Conservation (phyloP, 148 eudicot genomes). For the Rhododendron mucronatum region DNA sequence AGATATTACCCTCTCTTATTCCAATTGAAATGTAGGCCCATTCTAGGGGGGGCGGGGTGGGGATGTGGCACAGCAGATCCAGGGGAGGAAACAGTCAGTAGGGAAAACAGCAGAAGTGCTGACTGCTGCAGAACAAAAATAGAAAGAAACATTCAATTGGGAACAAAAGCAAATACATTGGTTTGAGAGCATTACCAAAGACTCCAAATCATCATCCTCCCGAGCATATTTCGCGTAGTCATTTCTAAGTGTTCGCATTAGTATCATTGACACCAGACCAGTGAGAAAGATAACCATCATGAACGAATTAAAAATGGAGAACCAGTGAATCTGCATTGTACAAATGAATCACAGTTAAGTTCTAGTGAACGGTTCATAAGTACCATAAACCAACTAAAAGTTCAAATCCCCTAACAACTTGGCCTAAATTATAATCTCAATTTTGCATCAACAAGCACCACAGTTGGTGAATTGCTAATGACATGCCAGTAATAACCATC, state of each 20-base stretch:
- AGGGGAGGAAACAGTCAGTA: not conserved
- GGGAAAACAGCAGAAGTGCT: not conserved
- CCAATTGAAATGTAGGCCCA: not conserved
- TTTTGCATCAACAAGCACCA: not conserved
- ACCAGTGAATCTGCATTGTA: slow-evolving; percentile 88
- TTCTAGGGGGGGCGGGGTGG: not conserved
- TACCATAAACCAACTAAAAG: not conserved
- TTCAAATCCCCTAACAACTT: not conserved
- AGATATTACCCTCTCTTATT: not conserved
- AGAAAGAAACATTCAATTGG: not conserved
- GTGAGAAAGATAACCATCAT: slow-evolving; percentile 99
- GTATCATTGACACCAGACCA: slow-evolving; percentile 89
- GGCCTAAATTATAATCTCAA: not conserved
- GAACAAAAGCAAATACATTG: not conserved
- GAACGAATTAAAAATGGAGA: slow-evolving; percentile 93
- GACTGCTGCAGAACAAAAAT: not conserved
- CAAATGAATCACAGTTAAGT: not conserved
- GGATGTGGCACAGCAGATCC: not conserved
- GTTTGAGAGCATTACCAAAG: slow-evolving; percentile 46
- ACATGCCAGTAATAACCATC: not conserved
- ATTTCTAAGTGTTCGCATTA: slow-evolving; percentile 92
- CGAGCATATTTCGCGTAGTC: slow-evolving; percentile 98
- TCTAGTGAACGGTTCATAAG: not conserved
- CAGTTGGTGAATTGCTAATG: not conserved
- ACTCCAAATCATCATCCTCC: slow-evolving; percentile 94